Base-by-base conservation (phyloP, 2,329 filamentous ascomycete species). In the Parastagonospora avenae region DNA sequence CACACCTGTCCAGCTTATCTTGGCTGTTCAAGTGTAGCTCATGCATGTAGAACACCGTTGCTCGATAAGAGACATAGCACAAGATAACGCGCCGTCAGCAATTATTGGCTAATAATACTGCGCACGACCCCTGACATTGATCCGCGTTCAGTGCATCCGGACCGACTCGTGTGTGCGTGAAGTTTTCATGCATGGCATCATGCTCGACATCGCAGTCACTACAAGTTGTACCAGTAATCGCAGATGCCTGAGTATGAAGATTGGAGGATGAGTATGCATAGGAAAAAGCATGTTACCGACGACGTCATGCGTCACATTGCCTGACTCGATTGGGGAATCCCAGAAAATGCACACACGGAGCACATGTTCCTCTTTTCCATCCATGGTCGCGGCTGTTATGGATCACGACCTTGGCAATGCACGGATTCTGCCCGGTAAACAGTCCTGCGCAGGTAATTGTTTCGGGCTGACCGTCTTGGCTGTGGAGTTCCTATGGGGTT, bases 71-170 rank as follows among this genome's bases (percentile, higher is more conserved):
- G 42, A 55, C 48, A 55, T 53, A 55, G 28, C 35, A 40, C 42
- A 48, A 54, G 56, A 59, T 59, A 59, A 59, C 42, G 47, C 50
- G 50, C 50, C 48, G 55, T 24, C 19, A 33, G 41, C 30, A 42
- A 12, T 42, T 12, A 42, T 42, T 42, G 41, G 41, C 14, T 33
- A 42, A 29, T 8, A 9, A 31, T 11, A 30, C n/a, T 8, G 24
- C 10, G n/a, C 27, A 33, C 30, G 15, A 33, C 41, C 41, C 41
- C 41, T 42, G 41, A 42, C 41, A 16, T 39, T 6, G 8, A 11
- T 24, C 11, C 19, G 27, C 37, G 27, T 16, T 8, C 11, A 15
- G 11, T 8, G 33, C 8, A 12, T 39, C 37, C 30, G 14, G 41
- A 2, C 41, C 39, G 39, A 30, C 39, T 16, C 15, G 11, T 42